These are phyloP conservation scores for Nigrograna mackinnonii DNA, from an alignment of 2,329 filamentous ascomycete genomes.

Conservation along the genomic window DNA sequence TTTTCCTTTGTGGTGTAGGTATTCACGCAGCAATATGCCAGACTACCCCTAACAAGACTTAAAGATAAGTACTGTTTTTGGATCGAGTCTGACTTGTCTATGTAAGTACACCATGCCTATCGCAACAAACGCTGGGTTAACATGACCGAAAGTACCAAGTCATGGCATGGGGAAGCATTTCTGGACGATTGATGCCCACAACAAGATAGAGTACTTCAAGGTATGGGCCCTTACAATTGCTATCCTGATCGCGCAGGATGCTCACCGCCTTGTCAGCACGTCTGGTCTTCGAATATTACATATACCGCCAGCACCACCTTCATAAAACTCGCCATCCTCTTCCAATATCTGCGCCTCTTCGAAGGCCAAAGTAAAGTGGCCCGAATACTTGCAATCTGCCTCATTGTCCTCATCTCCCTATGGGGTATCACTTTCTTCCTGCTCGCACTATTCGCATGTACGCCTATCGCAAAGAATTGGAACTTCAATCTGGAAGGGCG, in stretches of 20 bases:
- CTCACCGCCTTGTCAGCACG: conserved; percentile 18
- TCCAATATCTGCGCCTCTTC: conserved; percentile 42
- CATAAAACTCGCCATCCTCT: conserved; percentile 41
- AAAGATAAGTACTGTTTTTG: conserved; percentile 24
- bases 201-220: conserved; percentile 30
- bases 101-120: conserved; percentile 24
- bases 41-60: no score
- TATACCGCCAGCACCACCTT: conserved; percentile 36
- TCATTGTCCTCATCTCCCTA: conserved; percentile 22
- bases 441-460: conserved; percentile 34
- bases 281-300: conserved; percentile 32
- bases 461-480: conserved; percentile 36
- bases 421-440: conserved; percentile 37
- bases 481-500: conserved; percentile 17
- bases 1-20: no score
- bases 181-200: conserved; percentile 19
- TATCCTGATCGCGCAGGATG: background rate
- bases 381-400: conserved; percentile 15
- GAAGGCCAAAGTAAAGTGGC: conserved; percentile 22
- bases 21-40: no score
- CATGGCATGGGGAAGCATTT: conserved; percentile 38
- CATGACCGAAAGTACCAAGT: conserved; percentile 25
- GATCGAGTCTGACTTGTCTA: conserved; percentile 31
- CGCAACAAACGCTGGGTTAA: background rate
- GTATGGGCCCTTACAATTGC: conserved; percentile 12